These are phyloP conservation scores for Starmera pachycereana DNA, from an alignment of 805 yeast species.

Conservation along the genomic window DNA sequence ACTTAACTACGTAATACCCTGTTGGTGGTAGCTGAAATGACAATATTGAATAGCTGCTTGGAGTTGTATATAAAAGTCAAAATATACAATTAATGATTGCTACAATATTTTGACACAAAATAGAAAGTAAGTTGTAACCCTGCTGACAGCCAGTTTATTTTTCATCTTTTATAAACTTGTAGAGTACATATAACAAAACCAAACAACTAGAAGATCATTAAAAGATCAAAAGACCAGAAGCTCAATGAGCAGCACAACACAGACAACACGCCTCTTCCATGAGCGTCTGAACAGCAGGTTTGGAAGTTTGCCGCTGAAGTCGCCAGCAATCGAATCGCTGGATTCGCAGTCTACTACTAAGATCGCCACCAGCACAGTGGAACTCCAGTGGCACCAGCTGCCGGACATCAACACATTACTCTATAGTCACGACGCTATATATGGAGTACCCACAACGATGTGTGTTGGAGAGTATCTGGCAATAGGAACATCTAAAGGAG, in stretches of 20 bases:
- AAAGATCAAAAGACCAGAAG: background rate
- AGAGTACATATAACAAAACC: background rate
- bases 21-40: too few species aligned
- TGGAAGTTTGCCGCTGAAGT: slow-evolving; percentile 4
- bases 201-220: background rate
- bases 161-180: too few species aligned
- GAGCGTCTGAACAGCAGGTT: slow-evolving; percentile 13
- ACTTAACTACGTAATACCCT: too few species aligned
- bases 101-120: too few species aligned
- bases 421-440: slow-evolving; percentile 3
- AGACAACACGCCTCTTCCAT: slow-evolving; percentile 7
- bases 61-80: too few species aligned
- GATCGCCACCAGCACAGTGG: slow-evolving; percentile 2
- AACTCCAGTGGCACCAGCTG: slow-evolving; percentile 3
- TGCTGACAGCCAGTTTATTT: too few species aligned
- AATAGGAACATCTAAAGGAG: slow-evolving; percentile 65
- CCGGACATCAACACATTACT: too few species aligned
- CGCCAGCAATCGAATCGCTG: slow-evolving; percentile 1
- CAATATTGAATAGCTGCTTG: too few species aligned
- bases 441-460: slow-evolving; percentile 44
- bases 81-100: too few species aligned
- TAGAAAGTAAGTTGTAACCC: too few species aligned
- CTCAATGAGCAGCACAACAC: background rate
- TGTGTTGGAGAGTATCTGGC: slow-evolving; percentile 37
- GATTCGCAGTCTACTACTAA: background rate